These are phyloP conservation scores for Botrytis hyacinthi DNA, from an alignment of 2,329 filamentous ascomycete species.

Conservation along the genomic window DNA sequence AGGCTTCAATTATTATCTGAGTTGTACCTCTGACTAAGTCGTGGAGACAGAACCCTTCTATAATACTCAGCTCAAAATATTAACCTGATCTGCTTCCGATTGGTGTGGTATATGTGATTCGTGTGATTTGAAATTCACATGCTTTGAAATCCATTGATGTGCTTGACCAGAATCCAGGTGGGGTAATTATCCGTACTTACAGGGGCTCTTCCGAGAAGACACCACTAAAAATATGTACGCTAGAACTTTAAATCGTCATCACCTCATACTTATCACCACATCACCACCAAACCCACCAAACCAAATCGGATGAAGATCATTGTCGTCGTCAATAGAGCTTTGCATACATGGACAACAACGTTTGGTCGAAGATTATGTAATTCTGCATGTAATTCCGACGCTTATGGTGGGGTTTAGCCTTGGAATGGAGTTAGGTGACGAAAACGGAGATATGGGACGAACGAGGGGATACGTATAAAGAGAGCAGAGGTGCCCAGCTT, in stretches of 20 bases:
- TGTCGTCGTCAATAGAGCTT: background rate
- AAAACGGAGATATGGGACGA: background rate
- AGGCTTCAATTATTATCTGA: background rate
- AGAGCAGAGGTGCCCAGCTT: background rate
- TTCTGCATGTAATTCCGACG: background rate
- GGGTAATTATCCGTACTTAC: background rate
- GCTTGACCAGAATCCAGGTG: background rate
- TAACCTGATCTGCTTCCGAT: background rate
- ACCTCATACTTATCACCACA: conserved; percentile 11
- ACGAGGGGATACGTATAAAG: conserved; percentile 8
- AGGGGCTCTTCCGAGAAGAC: background rate
- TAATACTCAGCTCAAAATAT: background rate
- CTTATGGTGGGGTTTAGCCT: conserved; percentile 5
- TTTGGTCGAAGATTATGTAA: background rate
- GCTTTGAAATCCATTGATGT: background rate
- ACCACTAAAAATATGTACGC: background rate
- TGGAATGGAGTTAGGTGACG: background rate
- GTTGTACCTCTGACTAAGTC: background rate
- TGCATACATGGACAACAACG: conserved; percentile 1
- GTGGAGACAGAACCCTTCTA: background rate
- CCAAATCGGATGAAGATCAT: background rate
- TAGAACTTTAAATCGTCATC: conserved; percentile 2
- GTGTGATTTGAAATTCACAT: background rate
- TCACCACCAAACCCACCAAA: conserved; percentile 13
- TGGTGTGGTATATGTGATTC: background rate